Conservation (phyloP, 345 rosid genomes). For the Gossypium ekmanianum region DNA sequence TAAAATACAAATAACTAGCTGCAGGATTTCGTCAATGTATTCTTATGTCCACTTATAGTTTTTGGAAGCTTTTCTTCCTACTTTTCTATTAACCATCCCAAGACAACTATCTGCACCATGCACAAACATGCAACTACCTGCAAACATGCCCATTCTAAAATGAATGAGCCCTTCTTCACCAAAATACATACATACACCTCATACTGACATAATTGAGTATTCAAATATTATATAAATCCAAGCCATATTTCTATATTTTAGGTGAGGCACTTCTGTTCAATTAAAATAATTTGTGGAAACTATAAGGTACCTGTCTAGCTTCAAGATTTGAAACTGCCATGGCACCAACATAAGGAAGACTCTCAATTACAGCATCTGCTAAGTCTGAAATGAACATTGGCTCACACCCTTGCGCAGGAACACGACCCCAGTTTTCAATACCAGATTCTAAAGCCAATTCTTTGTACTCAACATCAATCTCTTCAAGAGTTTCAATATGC, state of each 20-base stretch:
- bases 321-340: conserved; percentile 97
- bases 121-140: background rate
- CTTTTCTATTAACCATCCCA: background rate
- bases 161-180: background rate
- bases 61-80: background rate
- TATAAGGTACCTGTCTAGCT: conserved; percentile 80
- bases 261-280: background rate
- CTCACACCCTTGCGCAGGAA: conserved; percentile 92
- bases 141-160: background rate
- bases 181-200: background rate
- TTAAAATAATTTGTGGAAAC: background rate
- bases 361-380: conserved; percentile 96
- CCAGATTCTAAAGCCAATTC: conserved; percentile 92
- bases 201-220: background rate
- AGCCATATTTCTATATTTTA: background rate
- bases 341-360: conserved; percentile 97
- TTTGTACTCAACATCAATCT: conserved; percentile 94
- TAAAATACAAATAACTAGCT: background rate
- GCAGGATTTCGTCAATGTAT: background rate
- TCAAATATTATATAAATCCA: background rate
- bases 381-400: conserved; percentile 89
- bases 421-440: conserved; percentile 95
- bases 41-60: background rate
- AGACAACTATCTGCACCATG: background rate
- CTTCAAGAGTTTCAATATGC: conserved; percentile 97